Evolutionary conservation across 768 basidiomycete genomes (phyloP), one percentile per base, ranked within the genome.

Genomic region (Podaxis pistillaris): DNA sequence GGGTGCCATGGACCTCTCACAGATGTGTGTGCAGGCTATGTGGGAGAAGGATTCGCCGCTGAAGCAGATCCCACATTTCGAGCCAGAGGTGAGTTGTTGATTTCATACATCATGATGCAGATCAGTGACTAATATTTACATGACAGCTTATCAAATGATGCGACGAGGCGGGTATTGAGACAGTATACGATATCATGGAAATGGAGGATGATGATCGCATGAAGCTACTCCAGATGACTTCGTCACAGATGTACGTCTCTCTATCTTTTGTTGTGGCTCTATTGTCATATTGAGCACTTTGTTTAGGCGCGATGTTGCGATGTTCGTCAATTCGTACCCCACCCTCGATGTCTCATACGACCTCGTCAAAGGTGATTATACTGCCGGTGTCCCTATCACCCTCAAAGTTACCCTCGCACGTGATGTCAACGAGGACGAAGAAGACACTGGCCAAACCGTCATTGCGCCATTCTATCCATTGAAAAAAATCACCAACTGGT

Each of bases 301-400:
- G 66, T 59, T 11, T 68, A 96, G 94, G 93, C 90, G 86, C 65
- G 95, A 93, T 68, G 95, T 98, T 26, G 97, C 97, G 1, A 88
- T 84, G 47, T 96, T 97, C 66, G 95, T 97, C 69, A 98, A 99
- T 75, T 90, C 94, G 1, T 98, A 97, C 71, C 96, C 96, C 0
- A 96, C 93, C n/a, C 81, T 98, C 41, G 97, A 99, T 63, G 93
- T 98, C 47, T 80, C 84, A 12, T 88, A 91, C 68, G 87, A 94
- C 63, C 82, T 99, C n/a, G 89, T 86, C 65, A 88, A 91, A 72
- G 92, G 89, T 59, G 90, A 93, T 9, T 91, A 95, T 72, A 91
- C 89, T 0, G 92, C 97, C 0, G 89, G 90, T 12, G 79, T 89
- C 9, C 92, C 97, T 0, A 92, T 99, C 74, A 76, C 82, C 8